Evolutionary conservation across 441 rosid species (phyloP).

Genomic region (Francoa sonchifolia): DNA sequence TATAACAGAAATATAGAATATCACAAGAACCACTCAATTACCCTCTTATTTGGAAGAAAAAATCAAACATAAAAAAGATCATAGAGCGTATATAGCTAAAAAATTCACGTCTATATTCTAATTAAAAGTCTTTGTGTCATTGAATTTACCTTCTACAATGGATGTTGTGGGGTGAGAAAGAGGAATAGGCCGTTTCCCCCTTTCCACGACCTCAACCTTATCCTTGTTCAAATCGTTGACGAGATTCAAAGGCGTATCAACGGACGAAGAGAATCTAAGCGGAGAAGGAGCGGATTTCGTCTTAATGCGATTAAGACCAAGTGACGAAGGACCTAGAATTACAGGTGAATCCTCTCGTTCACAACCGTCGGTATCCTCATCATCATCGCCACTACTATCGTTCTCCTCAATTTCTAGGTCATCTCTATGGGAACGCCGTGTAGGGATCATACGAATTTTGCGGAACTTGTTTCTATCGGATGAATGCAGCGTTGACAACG

Average conservation of each 20-base stretch:
- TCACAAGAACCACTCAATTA: slow-evolving; percentile 7
- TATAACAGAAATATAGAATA: slow-evolving; percentile 6
- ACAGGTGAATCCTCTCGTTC: slow-evolving; percentile 15
- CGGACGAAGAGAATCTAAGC: slow-evolving; percentile 36
- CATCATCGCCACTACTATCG: slow-evolving; percentile 3
- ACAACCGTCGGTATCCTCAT: slow-evolving; percentile 1
- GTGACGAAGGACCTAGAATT: slow-evolving; percentile 41
- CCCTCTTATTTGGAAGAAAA: neutral
- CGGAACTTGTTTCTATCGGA: slow-evolving; percentile 1
- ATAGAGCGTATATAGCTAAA: neutral
- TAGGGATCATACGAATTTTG: slow-evolving; percentile 1
- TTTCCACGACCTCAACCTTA: slow-evolving; percentile 12
- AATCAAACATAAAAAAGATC: neutral
- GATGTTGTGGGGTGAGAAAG: slow-evolving; percentile 12
- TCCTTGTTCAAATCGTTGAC: slow-evolving; percentile 18
- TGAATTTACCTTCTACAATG: slow-evolving; percentile 40
- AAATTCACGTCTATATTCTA: neutral
- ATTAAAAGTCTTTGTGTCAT: no score
- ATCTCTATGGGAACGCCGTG: neutral
- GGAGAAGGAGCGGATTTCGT: slow-evolving; percentile 60
- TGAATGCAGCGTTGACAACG: slow-evolving; percentile 7
- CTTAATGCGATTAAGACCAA: slow-evolving; percentile 66
- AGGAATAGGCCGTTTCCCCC: slow-evolving; percentile 24
- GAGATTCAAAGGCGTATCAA: slow-evolving; percentile 16
- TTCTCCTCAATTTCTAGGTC: slow-evolving; percentile 2